Conservation (phyloP, 768 basidiomycete genomes). For the Russula dissimulans region DNA sequence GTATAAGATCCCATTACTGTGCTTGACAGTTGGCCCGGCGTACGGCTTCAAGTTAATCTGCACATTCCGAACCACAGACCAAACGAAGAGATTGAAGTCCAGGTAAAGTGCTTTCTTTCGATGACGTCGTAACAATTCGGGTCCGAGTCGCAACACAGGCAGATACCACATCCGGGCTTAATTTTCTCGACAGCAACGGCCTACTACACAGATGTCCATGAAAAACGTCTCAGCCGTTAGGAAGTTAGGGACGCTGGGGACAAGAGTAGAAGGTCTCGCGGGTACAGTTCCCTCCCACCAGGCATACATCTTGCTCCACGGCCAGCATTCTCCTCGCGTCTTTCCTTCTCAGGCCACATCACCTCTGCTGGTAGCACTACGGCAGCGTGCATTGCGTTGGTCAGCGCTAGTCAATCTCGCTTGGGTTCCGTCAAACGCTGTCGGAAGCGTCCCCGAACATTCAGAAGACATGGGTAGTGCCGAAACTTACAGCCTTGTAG, state of each 20-base stretch:
- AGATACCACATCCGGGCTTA: too few species aligned
- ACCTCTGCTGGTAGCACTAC: slow-evolving; percentile 42
- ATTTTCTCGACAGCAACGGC: too few species aligned
- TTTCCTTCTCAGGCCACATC: slow-evolving; percentile 17
- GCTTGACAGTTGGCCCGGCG: too few species aligned
- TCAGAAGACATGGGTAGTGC: slow-evolving; percentile 18
- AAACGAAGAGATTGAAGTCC: too few species aligned
- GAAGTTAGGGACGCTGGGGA: neutral
- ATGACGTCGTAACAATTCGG: neutral
- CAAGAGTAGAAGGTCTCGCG: slow-evolving; percentile 1
- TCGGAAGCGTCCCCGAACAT: slow-evolving; percentile 21
- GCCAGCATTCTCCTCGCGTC: slow-evolving; percentile 4
- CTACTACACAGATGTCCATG: neutral
- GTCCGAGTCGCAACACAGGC: too few species aligned
- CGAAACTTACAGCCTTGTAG: slow-evolving; percentile 34
- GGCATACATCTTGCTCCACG: slow-evolving; percentile 16
- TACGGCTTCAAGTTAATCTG: too few species aligned
- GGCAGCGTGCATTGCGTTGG: slow-evolving; percentile 35
- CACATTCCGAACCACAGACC: neutral
- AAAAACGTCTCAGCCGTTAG: neutral
- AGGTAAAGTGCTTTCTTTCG: neutral
- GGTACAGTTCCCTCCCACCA: slow-evolving; percentile 14
- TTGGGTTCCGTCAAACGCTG: slow-evolving; percentile 30
- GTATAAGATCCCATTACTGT: too few species aligned
- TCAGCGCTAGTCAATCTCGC: slow-evolving; percentile 55